Base-by-base conservation (phyloP, 768 basidiomycete genomes). In the Trametes cingulata region DNA sequence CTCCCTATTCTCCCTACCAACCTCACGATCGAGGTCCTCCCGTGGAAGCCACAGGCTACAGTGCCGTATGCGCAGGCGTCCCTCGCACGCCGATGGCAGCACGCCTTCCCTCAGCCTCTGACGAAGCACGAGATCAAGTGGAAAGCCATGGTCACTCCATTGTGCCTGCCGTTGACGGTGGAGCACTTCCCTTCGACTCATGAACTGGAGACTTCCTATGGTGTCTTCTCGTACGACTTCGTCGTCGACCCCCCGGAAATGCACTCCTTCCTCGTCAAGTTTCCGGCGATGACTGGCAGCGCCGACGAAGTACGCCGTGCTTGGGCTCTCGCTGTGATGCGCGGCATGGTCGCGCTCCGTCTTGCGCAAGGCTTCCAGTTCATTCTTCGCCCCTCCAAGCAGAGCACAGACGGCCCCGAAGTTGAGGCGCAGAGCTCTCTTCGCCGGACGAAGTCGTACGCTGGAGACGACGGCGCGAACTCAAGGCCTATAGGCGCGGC, bases 281-380 rank as follows among this genome's bases (percentile, higher is more conserved):
- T 85, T 2, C 86, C 86, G 0, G 74, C 74, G 39, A 59, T 75
- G 19, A 78, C 71, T 52, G 81, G 81, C 3, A 78, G 74, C 8
- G 62, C 78, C 33, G 88, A 89, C 14, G 83, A 87, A 17, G 67
- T 82, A 39, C 82, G 88, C 6, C 80, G 82, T 22, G 85, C 82
- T 5, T 91, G 88, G 87, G 91, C 90, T 0, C 72, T 91, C 22
- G 83, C 80, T 2, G 87, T 93, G 17, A 93, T 98, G 90, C 85
- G 89, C 25, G 93, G 91, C 35, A 95, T 98, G 91, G 92, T 92
- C 1, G 93, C 91, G 3, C 87, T 97, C 45, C 82, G 96, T 22
- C 81, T 98, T 13, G 86, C 91, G 13, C 94, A 98, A 72, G 95
- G 95, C 20, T 98, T 98, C 73, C 96, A 98, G 71, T 92, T 98